Base-by-base conservation (phyloP, 208 protist genomes). In the Leishmania lainsoni region DNA sequence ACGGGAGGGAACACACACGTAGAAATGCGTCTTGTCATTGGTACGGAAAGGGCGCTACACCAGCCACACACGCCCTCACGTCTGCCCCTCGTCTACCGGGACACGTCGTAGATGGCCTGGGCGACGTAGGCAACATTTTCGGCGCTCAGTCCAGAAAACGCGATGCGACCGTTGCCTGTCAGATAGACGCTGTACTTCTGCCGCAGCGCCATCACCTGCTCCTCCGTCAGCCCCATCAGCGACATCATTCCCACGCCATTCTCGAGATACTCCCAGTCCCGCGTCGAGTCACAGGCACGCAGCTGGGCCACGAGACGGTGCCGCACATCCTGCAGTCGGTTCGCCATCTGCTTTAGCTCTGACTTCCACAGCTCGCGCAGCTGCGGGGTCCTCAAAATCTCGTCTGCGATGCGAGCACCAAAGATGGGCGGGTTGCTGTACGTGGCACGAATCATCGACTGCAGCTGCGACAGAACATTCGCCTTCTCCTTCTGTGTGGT, bases 201-300 rank as follows among this genome's bases (percentile, higher is more conserved):
- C 58, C 83, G 81, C 75, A 95, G 78, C 69, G 16, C 68, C 12
- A 63, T 49, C 58, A 95, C 94, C 86, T 98, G 87, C 51, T 87
- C 86, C 82, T 86, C 84, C 73, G 81, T 96, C n/a, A 99, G 89
- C 48, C 98, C 98, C 1, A 95, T 95, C 87, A 95, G 99, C 48
- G 95, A 97, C 89, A 99, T 99, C 98, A 99, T 99, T 75, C 99
- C 99, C 54, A 98, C 95, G 81, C 99, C 98, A 9, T 90, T 85
- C 70, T 93, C 92, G 42, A 99, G 93, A 84, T 99, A 98, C 39
- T 79, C 81, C 97, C 98, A 99, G 59, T 93, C 86, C 22, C 90
- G 85, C 14, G 87, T 89, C 5, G 90, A 95, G 48, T 94, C 93
- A 52, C 68, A 82, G 22, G 51, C 69, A 29, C 86, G 82, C 42